A percentile compares a stretch with the other conserved stretches of the same genome.
Conservation (phyloP, 352 stramenopile species). For the Globisporangium rhizosaccharum region DNA sequence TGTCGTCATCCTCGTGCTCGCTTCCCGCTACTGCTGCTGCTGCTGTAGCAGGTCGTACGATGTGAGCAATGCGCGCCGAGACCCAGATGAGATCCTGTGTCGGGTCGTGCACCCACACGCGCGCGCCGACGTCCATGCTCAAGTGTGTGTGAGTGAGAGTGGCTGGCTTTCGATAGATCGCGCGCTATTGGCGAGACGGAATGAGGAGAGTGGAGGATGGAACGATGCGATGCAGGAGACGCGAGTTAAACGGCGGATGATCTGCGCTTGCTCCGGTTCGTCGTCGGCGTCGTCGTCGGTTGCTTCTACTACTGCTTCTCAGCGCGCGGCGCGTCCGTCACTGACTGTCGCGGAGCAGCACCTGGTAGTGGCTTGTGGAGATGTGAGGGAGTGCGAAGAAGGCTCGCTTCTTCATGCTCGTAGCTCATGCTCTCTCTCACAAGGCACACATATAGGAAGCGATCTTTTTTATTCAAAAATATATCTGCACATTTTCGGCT, state of each 20-base stretch:
- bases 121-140: slow-evolving; percentile 65
- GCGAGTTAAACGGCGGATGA: neutral
- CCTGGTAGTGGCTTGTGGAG: too few relatives aligned
- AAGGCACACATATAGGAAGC: too few relatives aligned
- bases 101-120: slow-evolving; percentile 65
- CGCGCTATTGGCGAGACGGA: too few relatives aligned
- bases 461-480: too few relatives aligned
- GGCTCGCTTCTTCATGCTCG: too few relatives aligned
- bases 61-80: slow-evolving; percentile 33
- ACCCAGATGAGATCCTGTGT: slow-evolving; percentile 54
- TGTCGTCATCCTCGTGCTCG: neutral
- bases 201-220: neutral
- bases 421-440: too few relatives aligned
- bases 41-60: slow-evolving; percentile 2
- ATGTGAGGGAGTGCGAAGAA: too few relatives aligned
- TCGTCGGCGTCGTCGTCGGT: too few relatives aligned
- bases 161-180: neutral
- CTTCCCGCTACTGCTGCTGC: neutral
- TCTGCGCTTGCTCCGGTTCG: neutral
- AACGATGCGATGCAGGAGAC: neutral
- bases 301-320: too few relatives aligned
- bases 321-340: too few relatives aligned
- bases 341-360: too few relatives aligned
- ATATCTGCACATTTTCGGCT: too few relatives aligned
- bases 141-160: neutral